These are phyloP conservation scores for Endogone sp. DNA, from an alignment of 192 early-diverging fungal species.

Conservation along the genomic window DNA sequence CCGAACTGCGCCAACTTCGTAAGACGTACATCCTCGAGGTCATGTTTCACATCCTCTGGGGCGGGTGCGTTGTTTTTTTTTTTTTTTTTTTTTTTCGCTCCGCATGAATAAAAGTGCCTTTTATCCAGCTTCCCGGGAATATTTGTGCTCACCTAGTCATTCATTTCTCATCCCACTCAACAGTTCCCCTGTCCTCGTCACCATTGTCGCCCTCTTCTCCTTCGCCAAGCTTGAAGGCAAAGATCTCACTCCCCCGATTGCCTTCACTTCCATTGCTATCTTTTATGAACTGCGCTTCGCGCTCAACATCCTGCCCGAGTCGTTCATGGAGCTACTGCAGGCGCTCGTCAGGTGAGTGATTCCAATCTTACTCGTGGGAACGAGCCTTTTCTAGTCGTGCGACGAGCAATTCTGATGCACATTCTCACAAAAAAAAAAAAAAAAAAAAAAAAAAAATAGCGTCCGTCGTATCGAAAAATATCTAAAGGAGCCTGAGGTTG, in stretches of 20 bases:
- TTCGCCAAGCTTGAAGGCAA: slow-evolving; percentile 56
- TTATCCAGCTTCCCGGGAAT: slow-evolving; percentile 24
- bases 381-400: no score
- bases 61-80: slow-evolving; percentile 38
- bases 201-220: slow-evolving; percentile 54
- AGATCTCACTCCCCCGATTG: slow-evolving; percentile 54
- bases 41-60: slow-evolving; percentile 25
- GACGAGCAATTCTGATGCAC: no score
- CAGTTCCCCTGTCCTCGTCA: slow-evolving; percentile 51
- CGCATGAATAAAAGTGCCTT: no score
- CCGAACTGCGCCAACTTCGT: slow-evolving; percentile 18
- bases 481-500: slow-evolving; percentile 71
- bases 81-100: no score
- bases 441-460: no score
- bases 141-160: slow-evolving; percentile 7
- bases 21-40: slow-evolving; percentile 18
- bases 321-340: slow-evolving; percentile 14
- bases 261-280: slow-evolving; percentile 66
- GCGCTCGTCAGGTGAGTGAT: slow-evolving; percentile 17
- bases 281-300: slow-evolving; percentile 49
- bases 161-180: not conserved
- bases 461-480: slow-evolving; percentile 67
- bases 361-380: no score
- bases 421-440: no score
- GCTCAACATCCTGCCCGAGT: slow-evolving; percentile 35